Conservation (phyloP, 495 filamentous ascomycete species). For the Hypoxylon fuscum region DNA sequence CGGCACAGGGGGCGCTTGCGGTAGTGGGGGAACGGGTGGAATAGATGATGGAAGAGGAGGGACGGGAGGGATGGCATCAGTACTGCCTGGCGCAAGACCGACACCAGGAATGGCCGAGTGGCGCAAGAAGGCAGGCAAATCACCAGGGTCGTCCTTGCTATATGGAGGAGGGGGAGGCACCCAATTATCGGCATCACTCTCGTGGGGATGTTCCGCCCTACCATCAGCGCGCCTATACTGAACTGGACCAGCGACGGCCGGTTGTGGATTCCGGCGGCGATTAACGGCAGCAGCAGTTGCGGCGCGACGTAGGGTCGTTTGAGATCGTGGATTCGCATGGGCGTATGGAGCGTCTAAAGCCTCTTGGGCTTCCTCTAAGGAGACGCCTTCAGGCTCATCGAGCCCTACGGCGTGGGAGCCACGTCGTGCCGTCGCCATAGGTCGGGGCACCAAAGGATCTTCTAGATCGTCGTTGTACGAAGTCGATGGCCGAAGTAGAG, state of each 20-base stretch:
- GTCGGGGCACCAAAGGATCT: constrained; percentile 54
- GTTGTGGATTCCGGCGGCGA: constrained; percentile 65
- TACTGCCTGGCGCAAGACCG: constrained; percentile 3
- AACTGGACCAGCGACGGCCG: constrained; percentile 49
- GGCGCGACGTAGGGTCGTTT: constrained; percentile 77
- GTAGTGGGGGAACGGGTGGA: constrained; percentile 38
- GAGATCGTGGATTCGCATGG: constrained; percentile 79
- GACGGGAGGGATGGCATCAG: constrained; percentile 42
- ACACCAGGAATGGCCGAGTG: constrained; percentile 41
- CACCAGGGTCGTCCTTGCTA: constrained; percentile 70
- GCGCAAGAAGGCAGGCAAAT: constrained; percentile 59
- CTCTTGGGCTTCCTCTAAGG: constrained; percentile 62
- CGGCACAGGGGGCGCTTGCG: constrained; percentile 6
- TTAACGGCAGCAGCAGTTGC: constrained; percentile 80
- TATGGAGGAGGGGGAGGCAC: constrained; percentile 93
- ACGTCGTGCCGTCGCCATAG: constrained; percentile 43
- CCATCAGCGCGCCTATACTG: constrained; percentile 69
- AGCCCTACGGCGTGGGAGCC: constrained; percentile 4
- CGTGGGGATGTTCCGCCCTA: constrained; percentile 76
- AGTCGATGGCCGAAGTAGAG: constrained; percentile 56
- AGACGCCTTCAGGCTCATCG: constrained; percentile 39
- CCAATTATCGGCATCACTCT: constrained; percentile 93
- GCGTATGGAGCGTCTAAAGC: constrained; percentile 76
- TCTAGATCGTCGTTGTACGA: constrained; percentile 47
- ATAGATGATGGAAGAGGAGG: constrained; percentile 43